Percentiles rank a stretch among this genome's conserved stretches.
Conservation (phyloP, 768 basidiomycete species). For the Xanthoconium stramineum region DNA sequence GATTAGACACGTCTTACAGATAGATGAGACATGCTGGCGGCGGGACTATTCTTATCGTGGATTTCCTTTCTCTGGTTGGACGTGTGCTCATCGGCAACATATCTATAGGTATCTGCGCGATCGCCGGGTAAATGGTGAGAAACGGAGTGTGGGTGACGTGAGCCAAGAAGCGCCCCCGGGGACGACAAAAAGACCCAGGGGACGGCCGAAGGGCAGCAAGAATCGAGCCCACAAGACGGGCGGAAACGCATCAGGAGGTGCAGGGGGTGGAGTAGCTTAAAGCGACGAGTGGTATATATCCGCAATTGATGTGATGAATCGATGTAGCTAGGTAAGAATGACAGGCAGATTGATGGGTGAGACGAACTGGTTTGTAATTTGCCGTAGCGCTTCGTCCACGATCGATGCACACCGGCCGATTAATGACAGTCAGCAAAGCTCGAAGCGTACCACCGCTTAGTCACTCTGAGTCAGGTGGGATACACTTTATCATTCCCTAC, state of each 20-base stretch:
- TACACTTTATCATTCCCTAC: background rate
- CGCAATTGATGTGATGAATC: background rate
- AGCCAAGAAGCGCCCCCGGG: conserved; percentile 29
- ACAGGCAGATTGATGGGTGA: background rate
- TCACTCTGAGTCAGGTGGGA: conserved; percentile 5
- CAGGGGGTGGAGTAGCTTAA: conserved; percentile 1
- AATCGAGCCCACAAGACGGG: conserved; percentile 35
- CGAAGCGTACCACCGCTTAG: conserved; percentile 13
- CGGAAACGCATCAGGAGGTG: conserved; percentile 12
- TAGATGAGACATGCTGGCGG: background rate
- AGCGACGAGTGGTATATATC: conserved; percentile 7
- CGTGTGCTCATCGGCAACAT: conserved; percentile 13
- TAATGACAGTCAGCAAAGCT: conserved; percentile 5
- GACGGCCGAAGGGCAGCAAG: conserved; percentile 70
- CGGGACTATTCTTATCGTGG: background rate
- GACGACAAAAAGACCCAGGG: conserved; percentile 53
- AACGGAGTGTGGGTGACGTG: conserved; percentile 26
- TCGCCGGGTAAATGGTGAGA: conserved; percentile 53
- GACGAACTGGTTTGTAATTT: conserved; percentile 9
- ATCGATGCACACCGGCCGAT: background rate
- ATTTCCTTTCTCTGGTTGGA: conserved; percentile 1
- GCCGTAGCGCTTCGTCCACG: background rate
- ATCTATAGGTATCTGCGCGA: conserved; percentile 55
- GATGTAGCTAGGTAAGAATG: too few species aligned
- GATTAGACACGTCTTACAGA: conserved; percentile 2